A percentile compares a stretch with the other conserved stretches of the same genome.
Conservation (phyloP, 176 grass and related monocot species). For the Ananas comosus region DNA sequence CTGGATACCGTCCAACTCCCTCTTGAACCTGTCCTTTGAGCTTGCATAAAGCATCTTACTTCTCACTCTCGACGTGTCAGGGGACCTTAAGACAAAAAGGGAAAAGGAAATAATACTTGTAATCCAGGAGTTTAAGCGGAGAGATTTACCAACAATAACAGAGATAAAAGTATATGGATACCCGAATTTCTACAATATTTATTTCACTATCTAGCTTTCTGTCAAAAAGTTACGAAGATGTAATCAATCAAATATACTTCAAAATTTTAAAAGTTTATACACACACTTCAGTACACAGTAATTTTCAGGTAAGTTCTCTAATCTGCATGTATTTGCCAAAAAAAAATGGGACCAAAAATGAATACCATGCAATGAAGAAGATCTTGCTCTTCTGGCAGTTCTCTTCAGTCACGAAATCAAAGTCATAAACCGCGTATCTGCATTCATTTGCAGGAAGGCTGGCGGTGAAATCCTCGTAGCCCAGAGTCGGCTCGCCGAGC, state of each 20-base stretch:
- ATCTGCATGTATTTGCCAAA: neutral
- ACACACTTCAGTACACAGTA: no score
- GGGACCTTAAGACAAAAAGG: slow-evolving; percentile 18
- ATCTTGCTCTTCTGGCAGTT: slow-evolving; percentile 76
- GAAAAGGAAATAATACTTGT: neutral
- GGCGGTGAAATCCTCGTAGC: slow-evolving; percentile 26
- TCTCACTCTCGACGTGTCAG: slow-evolving; percentile 23
- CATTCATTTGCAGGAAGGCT: slow-evolving; percentile 23
- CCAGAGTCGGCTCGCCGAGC: slow-evolving; percentile 14
- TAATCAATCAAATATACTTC: no score
- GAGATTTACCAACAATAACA: neutral
- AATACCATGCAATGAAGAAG: slow-evolving; percentile 51
- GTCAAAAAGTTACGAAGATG: no score
- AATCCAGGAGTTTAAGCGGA: neutral
- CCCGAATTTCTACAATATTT: no score
- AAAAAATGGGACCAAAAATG: neutral
- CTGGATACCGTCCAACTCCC: slow-evolving; percentile 28
- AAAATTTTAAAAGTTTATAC: no score
- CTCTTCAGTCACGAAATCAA: slow-evolving; percentile 54
- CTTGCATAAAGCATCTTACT: slow-evolving; percentile 33
- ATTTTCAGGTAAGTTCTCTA: neutral
- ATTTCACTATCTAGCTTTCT: no score
- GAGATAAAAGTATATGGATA: no score
- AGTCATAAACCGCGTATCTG: slow-evolving; percentile 40
- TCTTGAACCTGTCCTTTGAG: slow-evolving; percentile 37